Evolutionary conservation across 2,329 filamentous ascomycete genomes (phyloP), one percentile per base, ranked within the genome.

Genomic region (Aspergillus sp.): DNA sequence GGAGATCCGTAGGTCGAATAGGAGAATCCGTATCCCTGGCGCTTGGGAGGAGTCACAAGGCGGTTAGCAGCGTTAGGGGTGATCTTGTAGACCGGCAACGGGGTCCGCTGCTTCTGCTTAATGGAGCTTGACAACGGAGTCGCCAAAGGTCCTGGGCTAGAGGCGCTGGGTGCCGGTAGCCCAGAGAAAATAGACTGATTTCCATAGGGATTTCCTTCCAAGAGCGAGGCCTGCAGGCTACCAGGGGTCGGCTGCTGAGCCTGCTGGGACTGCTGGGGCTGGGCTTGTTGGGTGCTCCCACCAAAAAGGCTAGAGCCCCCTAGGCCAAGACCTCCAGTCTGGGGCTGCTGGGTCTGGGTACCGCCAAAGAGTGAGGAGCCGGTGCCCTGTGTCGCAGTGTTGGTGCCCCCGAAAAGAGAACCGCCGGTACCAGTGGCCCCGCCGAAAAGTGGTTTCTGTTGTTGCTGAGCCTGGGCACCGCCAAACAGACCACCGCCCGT

Each of bases 1-100:
- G 93, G 91, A 1, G 88, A 92, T 42, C 90, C 91, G 63, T 96
- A 96, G 2, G 87, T 91, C 58, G 91, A 96, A 73, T 97, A 97
- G 2, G 88, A 91, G 70, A 97, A 96, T 2, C 93, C 93, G 67
- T 90, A 97, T 4, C 90, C 91, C 51, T 75, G 76, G 51, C 88
- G 84, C 74, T 91, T 93, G 62, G 91, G 89, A 0, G 92, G 91
- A 0, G 91, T 96, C 25, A 86, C 82, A 52, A 92, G 86, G 45
- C 91, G 88, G 19, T 88, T 88, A 7, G 89, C 86, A 31, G 89
- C 89, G 44, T 85, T 84, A 0, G 91, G 90, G 44, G 91, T 93
- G 59, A 96, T 81, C 74, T 92, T 94, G 77, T 93, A 91, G 68
- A 94, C 86, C 2, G 91, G 91, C 49, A 96, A 75, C 41, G 93